phyloP scores from a whole-genome alignment of 805 yeast genomes.

The Clavispora santaluciae region DNA sequence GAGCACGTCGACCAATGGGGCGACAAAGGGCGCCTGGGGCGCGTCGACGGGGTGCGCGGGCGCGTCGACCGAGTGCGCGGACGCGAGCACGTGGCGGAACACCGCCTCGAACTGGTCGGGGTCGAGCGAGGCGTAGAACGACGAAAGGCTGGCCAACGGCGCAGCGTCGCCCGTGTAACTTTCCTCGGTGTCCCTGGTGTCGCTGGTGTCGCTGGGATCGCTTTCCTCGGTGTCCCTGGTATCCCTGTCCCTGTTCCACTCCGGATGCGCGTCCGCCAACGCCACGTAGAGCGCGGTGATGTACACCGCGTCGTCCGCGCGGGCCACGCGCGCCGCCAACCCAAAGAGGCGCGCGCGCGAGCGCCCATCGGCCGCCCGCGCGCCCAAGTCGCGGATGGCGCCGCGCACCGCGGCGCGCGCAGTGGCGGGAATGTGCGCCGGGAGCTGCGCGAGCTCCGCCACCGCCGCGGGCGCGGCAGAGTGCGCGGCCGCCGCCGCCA shows the following conservation, averaged over 20 bases:
- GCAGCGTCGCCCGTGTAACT: background rate
- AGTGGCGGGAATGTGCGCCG: background rate
- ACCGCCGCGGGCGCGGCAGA: background rate
- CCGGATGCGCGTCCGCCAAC: background rate
- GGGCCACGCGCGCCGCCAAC: constrained; percentile 1
- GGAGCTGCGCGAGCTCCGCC: background rate
- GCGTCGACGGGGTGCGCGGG: too few relatives aligned
- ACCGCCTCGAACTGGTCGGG: constrained; percentile 6
- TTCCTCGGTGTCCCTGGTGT: too few relatives aligned
- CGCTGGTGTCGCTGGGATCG: too few relatives aligned
- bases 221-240: background rate
- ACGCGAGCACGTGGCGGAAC: constrained; percentile 13
- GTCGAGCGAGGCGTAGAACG: constrained; percentile 3
- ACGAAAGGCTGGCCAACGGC: constrained; percentile 1
- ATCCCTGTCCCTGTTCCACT: too few relatives aligned
- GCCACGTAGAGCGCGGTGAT: constrained; percentile 12
- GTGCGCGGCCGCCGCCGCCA: background rate
- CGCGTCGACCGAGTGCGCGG: constrained; percentile 19
- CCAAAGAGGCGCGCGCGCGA: background rate
- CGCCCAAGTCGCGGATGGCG: background rate
- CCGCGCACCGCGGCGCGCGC: background rate
- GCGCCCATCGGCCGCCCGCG: background rate
- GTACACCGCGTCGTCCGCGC: constrained; percentile 2
- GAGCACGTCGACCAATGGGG: constrained; percentile 18
- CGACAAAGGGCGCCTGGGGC: constrained; percentile 8